Percentiles rank a stretch among this genome's conserved stretches.
These are phyloP conservation scores for Chaetomium fimeti DNA, from an alignment of 495 filamentous ascomycete genomes.

Conservation along the genomic window DNA sequence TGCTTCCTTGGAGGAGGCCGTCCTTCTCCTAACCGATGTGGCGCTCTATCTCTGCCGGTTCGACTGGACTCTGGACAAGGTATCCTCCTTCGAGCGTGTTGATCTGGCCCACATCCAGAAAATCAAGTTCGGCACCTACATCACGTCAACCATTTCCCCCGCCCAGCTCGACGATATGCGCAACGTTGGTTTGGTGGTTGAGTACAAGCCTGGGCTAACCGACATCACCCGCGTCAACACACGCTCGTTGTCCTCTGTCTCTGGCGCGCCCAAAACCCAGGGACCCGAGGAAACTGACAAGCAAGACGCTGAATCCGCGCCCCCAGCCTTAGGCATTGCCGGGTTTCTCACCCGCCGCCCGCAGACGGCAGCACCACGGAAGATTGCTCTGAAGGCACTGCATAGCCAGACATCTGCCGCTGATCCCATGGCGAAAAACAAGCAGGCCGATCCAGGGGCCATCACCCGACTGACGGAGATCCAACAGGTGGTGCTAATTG, in stretches of 20 bases:
- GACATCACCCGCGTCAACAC: constrained; percentile 80
- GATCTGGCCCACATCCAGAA: constrained; percentile 66
- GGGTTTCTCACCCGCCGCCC: constrained; percentile 34
- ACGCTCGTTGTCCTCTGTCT: constrained; percentile 66
- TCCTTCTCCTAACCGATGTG: constrained; percentile 78
- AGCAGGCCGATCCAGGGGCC: constrained; percentile 32
- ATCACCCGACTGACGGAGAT: constrained; percentile 57
- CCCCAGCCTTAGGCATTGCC: constrained; percentile 29
- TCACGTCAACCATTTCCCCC: constrained; percentile 77
- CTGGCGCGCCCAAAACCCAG: constrained; percentile 30
- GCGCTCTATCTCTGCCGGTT: constrained; percentile 86
- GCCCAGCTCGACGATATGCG: constrained; percentile 68
- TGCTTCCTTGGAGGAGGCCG: constrained; percentile 77
- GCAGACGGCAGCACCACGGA: constrained; percentile 31
- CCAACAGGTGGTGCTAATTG: constrained; percentile 69
- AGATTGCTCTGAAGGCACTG: constrained; percentile 60
- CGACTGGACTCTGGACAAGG: constrained; percentile 91
- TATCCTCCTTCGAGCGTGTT: constrained; percentile 84
- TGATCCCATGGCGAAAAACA: constrained; percentile 40
- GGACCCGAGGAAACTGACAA: constrained; percentile 14
- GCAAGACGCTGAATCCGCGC: constrained; percentile 14
- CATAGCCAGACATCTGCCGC: constrained; percentile 53
- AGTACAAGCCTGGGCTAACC: constrained; percentile 64
- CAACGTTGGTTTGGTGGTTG: constrained; percentile 80
- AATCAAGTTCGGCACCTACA: constrained; percentile 79